Conservation (phyloP, 352 stramenopile genomes). For the Pelagophyceae sp. region DNA sequence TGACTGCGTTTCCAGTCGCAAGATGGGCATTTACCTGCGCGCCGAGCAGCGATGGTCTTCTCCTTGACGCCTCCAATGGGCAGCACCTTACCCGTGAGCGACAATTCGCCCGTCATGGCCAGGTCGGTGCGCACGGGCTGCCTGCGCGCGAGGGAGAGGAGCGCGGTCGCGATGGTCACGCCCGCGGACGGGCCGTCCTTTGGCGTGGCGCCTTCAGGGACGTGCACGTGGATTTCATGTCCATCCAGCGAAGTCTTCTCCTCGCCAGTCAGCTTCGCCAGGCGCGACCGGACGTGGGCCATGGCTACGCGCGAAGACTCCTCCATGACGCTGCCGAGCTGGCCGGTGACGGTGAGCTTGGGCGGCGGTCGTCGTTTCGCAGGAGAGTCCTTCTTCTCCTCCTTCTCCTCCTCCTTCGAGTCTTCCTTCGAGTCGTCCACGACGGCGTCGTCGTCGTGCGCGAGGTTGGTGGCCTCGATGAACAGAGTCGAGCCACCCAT, state of each 20-base stretch:
- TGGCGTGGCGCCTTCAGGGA: conserved; percentile 92
- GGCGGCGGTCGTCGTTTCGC: conserved; percentile 47
- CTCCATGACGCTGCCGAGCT: conserved; percentile 96
- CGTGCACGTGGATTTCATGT: conserved; percentile 91
- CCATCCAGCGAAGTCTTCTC: conserved; percentile 88
- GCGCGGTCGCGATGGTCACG: conserved; percentile 92
- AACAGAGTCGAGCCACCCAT: conserved; percentile 97
- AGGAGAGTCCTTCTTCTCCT: conserved; percentile 33
- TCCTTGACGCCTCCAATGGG: conserved; percentile 98
- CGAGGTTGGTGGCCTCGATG: conserved; percentile 77
- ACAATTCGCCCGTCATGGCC: conserved; percentile 85
- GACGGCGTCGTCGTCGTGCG: too few species aligned
- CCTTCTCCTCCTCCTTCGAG: background rate
- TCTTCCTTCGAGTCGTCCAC: conserved; percentile 35
- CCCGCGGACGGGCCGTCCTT: conserved; percentile 96
- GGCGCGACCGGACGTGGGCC: conserved; percentile 41
- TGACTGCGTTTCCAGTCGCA: too few species aligned
- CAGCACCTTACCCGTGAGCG: conserved; percentile 94
- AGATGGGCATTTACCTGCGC: too few species aligned
- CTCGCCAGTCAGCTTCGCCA: conserved; percentile 35
- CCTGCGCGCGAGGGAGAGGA: conserved; percentile 84
- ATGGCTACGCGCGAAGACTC: conserved; percentile 72
- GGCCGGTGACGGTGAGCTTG: conserved; percentile 68
- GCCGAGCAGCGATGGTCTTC: conserved; percentile 94
- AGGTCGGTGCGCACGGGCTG: conserved; percentile 83